Base-by-base conservation (phyloP, 2,329 filamentous ascomycete species). In the Annulohypoxylon truncatum region DNA sequence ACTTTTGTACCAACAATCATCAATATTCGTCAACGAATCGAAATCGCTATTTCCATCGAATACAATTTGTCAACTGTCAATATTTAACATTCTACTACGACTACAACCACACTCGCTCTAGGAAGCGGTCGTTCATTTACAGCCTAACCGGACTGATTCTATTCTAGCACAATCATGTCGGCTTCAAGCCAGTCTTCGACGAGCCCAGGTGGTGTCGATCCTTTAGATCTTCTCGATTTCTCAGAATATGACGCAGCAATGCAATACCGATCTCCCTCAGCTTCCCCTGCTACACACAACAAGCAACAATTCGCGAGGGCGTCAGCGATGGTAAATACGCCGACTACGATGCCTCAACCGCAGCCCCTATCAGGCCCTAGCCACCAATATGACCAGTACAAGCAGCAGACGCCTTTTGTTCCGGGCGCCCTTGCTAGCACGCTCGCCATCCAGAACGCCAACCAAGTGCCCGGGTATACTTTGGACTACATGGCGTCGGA, bases 381-480 rank as follows among this genome's bases (percentile, higher is more conserved):
- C 79, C 94, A 97, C 82, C 93, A 97, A 80, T 98, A 98, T 84
- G 92, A 94, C 75, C 89, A 93, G 76, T 96, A 97, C 83, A 92
- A 93, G 82, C 96, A 99, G 78, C 94, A 97, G 83, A 97, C 96
- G 2, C 94, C 94, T 69, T 89, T 97, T 28, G 93, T 96, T 0
- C 90, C 93, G 1, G 94, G 94, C 67, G 94, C 93, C 55, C 83
- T 96, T 68, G 89, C 91, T 42, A 92, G 88, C 79, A 92, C 94
- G 10, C 87, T 96, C 76, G 91, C 92, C 33, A 87, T 96, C 78
- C 85, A 91, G 75, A 81, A 80, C 69, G 85, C 79, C 72, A 76
- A 79, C 46, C 84, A 85, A 75, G 82, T 89, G 73, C 80, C 82
- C 46, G 84, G 84, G 54, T 89, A 85, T 74, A 81, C 79, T 64